Evolutionary conservation across 306 rosid genomes (phyloP).

Genomic region (Vicia sativa): DNA sequence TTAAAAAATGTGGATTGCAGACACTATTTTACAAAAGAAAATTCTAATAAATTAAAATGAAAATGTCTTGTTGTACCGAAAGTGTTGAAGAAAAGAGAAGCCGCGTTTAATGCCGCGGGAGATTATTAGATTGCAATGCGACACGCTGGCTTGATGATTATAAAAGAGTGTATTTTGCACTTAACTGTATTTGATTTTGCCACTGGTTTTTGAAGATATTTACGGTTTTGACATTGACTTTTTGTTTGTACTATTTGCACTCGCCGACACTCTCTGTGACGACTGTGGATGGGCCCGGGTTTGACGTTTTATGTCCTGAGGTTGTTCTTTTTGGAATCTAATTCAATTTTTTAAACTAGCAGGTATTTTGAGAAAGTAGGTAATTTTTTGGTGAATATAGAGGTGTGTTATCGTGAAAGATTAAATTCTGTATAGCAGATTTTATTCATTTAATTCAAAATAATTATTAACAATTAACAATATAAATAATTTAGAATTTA

Average conservation of each 20-base stretch:
- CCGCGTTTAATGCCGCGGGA: constrained; percentile 83
- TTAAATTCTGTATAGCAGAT: no score
- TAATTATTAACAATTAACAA: no score
- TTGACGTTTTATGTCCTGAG: neutral
- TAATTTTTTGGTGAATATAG: no score
- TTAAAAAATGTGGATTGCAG: no score
- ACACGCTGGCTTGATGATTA: neutral
- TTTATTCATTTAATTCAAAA: no score
- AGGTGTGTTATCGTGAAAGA: no score
- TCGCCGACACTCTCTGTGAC: constrained; percentile 5
- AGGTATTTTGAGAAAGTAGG: no score
- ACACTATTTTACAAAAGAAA: no score
- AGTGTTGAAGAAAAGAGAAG: constrained; percentile 41
- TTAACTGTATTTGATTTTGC: neutral
- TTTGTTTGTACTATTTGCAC: neutral
- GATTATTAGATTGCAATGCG: constrained; percentile 19
- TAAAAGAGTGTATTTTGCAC: neutral
- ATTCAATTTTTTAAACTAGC: no score
- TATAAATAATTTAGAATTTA: no score
- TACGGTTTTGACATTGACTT: neutral
- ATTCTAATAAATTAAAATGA: no score
- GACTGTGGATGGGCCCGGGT: neutral
- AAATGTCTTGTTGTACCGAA: constrained; percentile 1
- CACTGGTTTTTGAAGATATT: neutral
- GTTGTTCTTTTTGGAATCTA: neutral